A percentile compares a stretch with the other conserved stretches of the same genome.
These are phyloP conservation scores for Coemansia biformis DNA, from an alignment of 192 early-diverging fungal species.

Conservation along the genomic window DNA sequence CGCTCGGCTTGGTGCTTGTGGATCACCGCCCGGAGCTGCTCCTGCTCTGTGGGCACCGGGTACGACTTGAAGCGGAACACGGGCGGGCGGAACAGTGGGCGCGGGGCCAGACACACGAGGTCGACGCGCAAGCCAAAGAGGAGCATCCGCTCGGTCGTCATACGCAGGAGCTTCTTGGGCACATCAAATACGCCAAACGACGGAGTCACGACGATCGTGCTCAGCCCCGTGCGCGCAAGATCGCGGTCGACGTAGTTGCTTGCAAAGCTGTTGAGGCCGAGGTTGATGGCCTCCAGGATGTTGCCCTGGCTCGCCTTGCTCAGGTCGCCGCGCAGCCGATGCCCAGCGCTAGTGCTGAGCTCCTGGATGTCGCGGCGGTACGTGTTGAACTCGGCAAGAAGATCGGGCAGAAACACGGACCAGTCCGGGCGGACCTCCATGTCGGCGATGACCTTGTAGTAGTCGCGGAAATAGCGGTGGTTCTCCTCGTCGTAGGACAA, in stretches of 20 bases:
- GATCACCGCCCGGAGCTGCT: slow-evolving; percentile 22
- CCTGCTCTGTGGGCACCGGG: slow-evolving; percentile 38
- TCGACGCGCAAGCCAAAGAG: slow-evolving; percentile 88
- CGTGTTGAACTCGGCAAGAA: slow-evolving; percentile 40
- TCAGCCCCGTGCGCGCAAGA: slow-evolving; percentile 80
- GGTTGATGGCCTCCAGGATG: slow-evolving; percentile 91
- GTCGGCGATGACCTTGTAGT: slow-evolving; percentile 91
- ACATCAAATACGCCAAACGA: slow-evolving; percentile 87
- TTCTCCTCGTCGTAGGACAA: slow-evolving; percentile 50
- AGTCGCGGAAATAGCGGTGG: slow-evolving; percentile 78
- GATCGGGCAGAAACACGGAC: slow-evolving; percentile 56
- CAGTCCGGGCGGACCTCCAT: slow-evolving; percentile 62
- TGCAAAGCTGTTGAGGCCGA: slow-evolving; percentile 92
- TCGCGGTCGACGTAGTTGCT: slow-evolving; percentile 95
- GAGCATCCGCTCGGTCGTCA: slow-evolving; percentile 93
- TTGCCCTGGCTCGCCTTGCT: slow-evolving; percentile 88
- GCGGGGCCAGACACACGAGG: slow-evolving; percentile 81
- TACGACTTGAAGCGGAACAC: slow-evolving; percentile 72
- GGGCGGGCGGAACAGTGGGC: slow-evolving; percentile 84
- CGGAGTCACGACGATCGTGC: slow-evolving; percentile 84
- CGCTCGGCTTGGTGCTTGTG: slow-evolving; percentile 3
- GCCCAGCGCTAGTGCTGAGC: slow-evolving; percentile 20
- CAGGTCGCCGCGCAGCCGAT: slow-evolving; percentile 66
- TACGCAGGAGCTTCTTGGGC: slow-evolving; percentile 72
- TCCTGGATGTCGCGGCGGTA: slow-evolving; percentile 48